Evolutionary conservation across 805 yeast species (phyloP), one percentile per base, ranked within the genome.

Genomic region (Ogataea paradorogensis): DNA sequence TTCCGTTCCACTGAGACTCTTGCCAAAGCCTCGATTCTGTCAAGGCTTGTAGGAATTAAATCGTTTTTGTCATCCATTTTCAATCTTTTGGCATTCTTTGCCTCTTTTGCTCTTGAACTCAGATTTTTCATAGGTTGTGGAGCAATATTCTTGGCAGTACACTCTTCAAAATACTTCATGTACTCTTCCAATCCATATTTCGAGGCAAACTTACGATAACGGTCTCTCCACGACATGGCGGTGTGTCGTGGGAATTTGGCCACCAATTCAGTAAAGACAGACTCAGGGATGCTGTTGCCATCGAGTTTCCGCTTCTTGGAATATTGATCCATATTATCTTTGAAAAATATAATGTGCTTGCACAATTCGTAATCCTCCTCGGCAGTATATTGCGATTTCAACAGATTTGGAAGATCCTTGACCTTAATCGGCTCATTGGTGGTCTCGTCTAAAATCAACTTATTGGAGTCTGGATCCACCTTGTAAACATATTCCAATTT

Each of bases 211-310:
- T 83, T 84, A 48, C 91, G 66, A 58, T 75, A 84, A 47, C 93
- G 70, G 56, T 84, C 93, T 59, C 93, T 77, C 90, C 91, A 85
- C n/a, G 90, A 80, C 53, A 75, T 73, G 33, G 71, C 70, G 3
- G 84, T 66, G 58, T 85, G 93, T 26, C 70, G 63, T 9, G 82
- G 74, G 40, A 64, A 56, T 27, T 53, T 55, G 24, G 62, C 56
- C 31, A 67, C 63, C 43, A 73, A 56, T 15, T 58, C 56, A 13
- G 62, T 64, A 50, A 70, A 73, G 14, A 71, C 66, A 14, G 66
- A 53, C 47, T 63, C 67, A 3, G 67, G 67, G 26, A 59, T 55
- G 23, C 51, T 50, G 24, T 52, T 42, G 2, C 47, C 46, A n/a
- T 50, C 55, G 15, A 45, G 34, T 37, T 52, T 55, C 26, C 52